A percentile compares a stretch with the other conserved stretches of the same genome.
Evolutionary conservation across 371 early-diverging fungal species (phyloP).

Genomic region (Mortierella sp.): DNA sequence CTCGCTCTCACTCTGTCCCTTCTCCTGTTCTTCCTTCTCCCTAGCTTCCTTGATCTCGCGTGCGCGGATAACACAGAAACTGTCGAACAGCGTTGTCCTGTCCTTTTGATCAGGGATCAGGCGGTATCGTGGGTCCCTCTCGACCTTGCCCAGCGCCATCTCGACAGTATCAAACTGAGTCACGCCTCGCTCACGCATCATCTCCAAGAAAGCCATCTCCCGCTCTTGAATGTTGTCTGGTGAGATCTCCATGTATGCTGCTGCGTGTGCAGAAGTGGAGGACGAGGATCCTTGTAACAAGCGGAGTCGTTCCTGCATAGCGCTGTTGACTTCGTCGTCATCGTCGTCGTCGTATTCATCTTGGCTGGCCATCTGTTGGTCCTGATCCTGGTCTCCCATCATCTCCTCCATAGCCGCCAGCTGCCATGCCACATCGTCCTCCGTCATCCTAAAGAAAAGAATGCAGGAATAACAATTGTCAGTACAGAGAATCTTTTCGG

Average conservation of each 20-base stretch:
- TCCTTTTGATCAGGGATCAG: constrained; percentile 42
- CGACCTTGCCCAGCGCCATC: constrained; percentile 62
- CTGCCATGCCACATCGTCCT: constrained; percentile 80
- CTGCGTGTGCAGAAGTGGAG: not conserved
- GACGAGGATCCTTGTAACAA: constrained; percentile 28
- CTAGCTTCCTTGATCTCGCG: constrained; percentile 67
- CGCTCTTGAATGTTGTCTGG: constrained; percentile 43
- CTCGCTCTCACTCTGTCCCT: constrained; percentile 35
- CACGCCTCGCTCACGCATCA: constrained; percentile 78
- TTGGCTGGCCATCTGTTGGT: constrained; percentile 29
- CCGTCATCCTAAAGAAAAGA: constrained; percentile 69
- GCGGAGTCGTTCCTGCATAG: constrained; percentile 36
- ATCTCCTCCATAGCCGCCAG: constrained; percentile 71
- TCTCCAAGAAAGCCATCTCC: constrained; percentile 59
- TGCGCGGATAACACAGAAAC: constrained; percentile 73
- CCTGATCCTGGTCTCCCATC: constrained; percentile 53
- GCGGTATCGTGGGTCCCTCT: constrained; percentile 33
- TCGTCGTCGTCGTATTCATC: constrained; percentile 30
- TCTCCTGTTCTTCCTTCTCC: constrained; percentile 52
- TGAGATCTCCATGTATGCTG: constrained; percentile 12
- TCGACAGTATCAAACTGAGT: constrained; percentile 84
- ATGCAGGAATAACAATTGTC: not conserved
- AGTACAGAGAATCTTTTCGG: not conserved
- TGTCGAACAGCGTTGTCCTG: constrained; percentile 70
- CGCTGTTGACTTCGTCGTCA: constrained; percentile 31